phyloP scores from a whole-genome alignment of 225 moss, liverwort and hornwort genomes.

The Neckera pumila region DNA sequence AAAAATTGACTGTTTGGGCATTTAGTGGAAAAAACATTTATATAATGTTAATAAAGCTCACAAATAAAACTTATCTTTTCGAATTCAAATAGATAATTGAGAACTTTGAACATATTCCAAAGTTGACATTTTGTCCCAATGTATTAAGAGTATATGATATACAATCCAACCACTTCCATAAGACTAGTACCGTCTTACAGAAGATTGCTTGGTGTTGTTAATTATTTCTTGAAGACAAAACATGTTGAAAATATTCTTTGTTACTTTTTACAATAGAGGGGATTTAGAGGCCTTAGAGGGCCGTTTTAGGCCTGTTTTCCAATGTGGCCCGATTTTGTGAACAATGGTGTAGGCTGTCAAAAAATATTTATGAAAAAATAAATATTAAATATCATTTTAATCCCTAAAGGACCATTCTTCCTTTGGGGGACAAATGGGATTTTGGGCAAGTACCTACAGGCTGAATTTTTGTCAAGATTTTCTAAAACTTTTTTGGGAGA shows the following conservation, averaged over 20 bases:
- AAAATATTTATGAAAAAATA: too few species aligned
- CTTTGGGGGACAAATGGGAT: too few species aligned
- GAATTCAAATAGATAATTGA: background rate
- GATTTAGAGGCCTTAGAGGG: too few species aligned
- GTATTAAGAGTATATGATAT: background rate
- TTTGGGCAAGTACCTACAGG: too few species aligned
- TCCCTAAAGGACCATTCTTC: too few species aligned
- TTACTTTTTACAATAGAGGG: too few species aligned
- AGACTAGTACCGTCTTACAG: accelerated
- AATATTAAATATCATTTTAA: too few species aligned
- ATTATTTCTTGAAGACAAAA: background rate
- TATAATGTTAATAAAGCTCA: background rate
- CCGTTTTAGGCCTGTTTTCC: too few species aligned
- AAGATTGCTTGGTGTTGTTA: background rate
- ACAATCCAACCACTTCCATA: background rate
- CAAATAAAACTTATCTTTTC: background rate
- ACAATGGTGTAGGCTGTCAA: too few species aligned
- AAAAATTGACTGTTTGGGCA: background rate
- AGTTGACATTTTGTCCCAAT: background rate
- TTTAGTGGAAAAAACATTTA: background rate
- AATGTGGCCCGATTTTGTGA: too few species aligned
- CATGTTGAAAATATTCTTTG: accelerated
- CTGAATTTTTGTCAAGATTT: too few species aligned
- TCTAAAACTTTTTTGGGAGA: too few species aligned
- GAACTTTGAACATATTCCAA: background rate